Conservation (phyloP, 441 rosid genomes). For the Mallotus japonicus region DNA sequence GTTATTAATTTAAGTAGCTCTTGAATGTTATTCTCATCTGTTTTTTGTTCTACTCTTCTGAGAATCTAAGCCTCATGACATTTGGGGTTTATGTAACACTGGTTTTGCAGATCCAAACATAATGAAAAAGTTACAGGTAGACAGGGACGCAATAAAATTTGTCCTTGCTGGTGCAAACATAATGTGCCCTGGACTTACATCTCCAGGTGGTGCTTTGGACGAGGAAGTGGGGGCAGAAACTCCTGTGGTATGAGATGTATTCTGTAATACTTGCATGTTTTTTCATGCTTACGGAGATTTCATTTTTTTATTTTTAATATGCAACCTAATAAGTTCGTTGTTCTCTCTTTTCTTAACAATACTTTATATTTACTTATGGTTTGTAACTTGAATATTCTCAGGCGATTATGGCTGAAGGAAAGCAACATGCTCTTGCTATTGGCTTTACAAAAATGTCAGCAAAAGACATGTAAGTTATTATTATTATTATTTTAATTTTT, state of each 20-base stretch:
- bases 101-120: slow-evolving; percentile 74
- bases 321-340: neutral
- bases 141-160: slow-evolving; percentile 91
- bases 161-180: slow-evolving; percentile 97
- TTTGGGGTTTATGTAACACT: neutral
- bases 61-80: too few relatives aligned
- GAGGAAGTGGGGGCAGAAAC: slow-evolving; percentile 85
- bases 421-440: slow-evolving; percentile 94
- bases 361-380: slow-evolving; percentile 11
- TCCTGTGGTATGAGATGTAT: slow-evolving; percentile 68
- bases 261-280: neutral
- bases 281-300: neutral
- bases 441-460: slow-evolving; percentile 99
- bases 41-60: neutral
- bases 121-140: slow-evolving; percentile 94
- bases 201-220: slow-evolving; percentile 93
- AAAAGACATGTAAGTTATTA: slow-evolving; percentile 79
- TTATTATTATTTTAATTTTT: neutral
- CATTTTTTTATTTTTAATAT: slow-evolving; percentile 6
- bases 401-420: slow-evolving; percentile 99
- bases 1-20: neutral
- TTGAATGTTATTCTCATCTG: slow-evolving; percentile 7
- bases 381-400: slow-evolving; percentile 31
- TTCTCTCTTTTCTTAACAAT: neutral
- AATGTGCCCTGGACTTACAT: slow-evolving; percentile 99